phyloP scores from a whole-genome alignment of 257 asterid genomes.

The Paraleonurus japonicus region DNA sequence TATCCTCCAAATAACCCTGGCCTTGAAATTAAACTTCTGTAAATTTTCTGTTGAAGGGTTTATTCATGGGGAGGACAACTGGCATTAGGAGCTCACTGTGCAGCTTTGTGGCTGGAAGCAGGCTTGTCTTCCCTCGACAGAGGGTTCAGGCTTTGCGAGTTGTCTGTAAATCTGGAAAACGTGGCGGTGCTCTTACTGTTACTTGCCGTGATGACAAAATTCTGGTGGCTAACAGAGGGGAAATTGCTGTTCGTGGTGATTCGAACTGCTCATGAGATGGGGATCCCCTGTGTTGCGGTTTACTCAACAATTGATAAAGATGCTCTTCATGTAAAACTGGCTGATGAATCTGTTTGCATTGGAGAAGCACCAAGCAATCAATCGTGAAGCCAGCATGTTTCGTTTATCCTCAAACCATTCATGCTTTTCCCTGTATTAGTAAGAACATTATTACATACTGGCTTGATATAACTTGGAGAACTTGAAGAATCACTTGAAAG shows the following conservation, averaged over 20 bases:
- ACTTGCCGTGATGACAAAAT: slow-evolving; percentile 74
- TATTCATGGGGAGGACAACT: slow-evolving; percentile 53
- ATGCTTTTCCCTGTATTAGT: neutral
- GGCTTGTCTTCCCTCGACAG: slow-evolving; percentile 58
- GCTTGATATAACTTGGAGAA: slow-evolving; percentile 14
- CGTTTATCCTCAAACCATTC: neutral
- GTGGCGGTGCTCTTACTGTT: slow-evolving; percentile 61
- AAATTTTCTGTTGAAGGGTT: slow-evolving; percentile 45
- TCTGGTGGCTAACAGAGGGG: slow-evolving; percentile 96
- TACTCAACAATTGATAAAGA: slow-evolving; percentile 95
- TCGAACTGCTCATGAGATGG: slow-evolving; percentile 99
- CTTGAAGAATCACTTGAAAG: slow-evolving; percentile 9
- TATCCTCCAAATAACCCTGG: neutral
- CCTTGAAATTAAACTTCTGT: slow-evolving; percentile 11
- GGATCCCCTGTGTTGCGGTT: slow-evolving; percentile 97
- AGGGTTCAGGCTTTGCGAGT: slow-evolving; percentile 45
- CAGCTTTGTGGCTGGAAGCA: slow-evolving; percentile 70
- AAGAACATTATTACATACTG: slow-evolving; percentile 4
- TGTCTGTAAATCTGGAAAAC: slow-evolving; percentile 46
- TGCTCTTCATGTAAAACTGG: slow-evolving; percentile 95
- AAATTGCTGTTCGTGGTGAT: slow-evolving; percentile 98
- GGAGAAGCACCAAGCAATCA: slow-evolving; percentile 99
- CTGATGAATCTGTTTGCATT: slow-evolving; percentile 98
- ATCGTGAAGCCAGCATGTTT: slow-evolving; percentile 62
- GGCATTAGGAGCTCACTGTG: slow-evolving; percentile 75